A percentile compares a stretch with the other conserved stretches of the same genome.
These are phyloP conservation scores for Penicillium corylophilum DNA, from an alignment of 2,329 filamentous ascomycete genomes.

Conservation along the genomic window DNA sequence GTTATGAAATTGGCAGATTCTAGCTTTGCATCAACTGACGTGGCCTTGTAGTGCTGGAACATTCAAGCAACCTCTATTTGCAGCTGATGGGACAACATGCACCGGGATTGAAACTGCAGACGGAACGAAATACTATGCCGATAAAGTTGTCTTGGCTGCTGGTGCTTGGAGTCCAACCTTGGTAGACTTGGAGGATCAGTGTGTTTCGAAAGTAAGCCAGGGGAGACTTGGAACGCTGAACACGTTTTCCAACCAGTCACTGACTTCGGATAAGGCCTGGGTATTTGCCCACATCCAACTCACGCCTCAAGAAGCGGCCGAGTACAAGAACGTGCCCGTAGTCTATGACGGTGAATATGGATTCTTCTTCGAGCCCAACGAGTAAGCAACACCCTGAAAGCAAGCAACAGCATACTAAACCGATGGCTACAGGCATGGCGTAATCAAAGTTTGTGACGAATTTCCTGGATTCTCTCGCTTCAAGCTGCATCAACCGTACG, in stretches of 20 bases:
- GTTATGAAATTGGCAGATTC: neutral
- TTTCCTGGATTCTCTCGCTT: constrained; percentile 46
- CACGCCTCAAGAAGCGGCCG: constrained; percentile 7
- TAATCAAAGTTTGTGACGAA: constrained; percentile 48
- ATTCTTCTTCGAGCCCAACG: constrained; percentile 14
- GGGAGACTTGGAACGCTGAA: neutral
- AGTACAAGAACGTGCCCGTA: constrained; percentile 17
- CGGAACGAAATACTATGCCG: constrained; percentile 43
- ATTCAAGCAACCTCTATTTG: constrained; percentile 46
- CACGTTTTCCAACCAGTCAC: neutral
- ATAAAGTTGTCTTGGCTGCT: constrained; percentile 47
- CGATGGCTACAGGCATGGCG: constrained; percentile 19
- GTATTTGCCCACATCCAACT: constrained; percentile 22
- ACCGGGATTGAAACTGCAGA: constrained; percentile 45
- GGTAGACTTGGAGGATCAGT: constrained; percentile 35
- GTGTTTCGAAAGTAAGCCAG: constrained; percentile 47
- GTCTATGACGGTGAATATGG: constrained; percentile 18
- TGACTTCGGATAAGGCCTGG: neutral
- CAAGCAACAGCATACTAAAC: constrained; percentile 34
- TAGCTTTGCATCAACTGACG: neutral
- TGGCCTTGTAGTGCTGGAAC: constrained; percentile 37
- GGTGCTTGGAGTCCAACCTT: constrained; percentile 18
- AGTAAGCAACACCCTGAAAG: constrained; percentile 19
- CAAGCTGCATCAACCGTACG: constrained; percentile 37
- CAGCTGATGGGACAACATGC: constrained; percentile 35